phyloP scores from a whole-genome alignment of 495 filamentous ascomycete genomes.

The Beverwykella pulmonaria region DNA sequence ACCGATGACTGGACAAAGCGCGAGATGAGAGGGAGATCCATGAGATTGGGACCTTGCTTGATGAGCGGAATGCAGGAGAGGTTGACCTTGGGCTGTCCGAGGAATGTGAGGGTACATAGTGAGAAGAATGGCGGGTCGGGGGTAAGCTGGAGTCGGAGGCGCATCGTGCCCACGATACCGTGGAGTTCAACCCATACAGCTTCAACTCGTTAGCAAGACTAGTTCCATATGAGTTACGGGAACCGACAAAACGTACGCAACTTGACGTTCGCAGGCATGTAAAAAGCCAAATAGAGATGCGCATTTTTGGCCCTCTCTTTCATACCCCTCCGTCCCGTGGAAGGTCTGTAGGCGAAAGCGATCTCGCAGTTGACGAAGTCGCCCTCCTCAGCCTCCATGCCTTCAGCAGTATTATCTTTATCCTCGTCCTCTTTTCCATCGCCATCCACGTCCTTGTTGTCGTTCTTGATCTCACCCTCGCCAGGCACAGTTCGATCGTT shows the following conservation, averaged over 20 bases:
- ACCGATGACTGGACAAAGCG: conserved; percentile 74
- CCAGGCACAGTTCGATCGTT: conserved; percentile 58
- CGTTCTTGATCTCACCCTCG: conserved; percentile 43
- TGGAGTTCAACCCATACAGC: conserved; percentile 73
- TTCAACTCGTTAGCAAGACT: conserved; percentile 35
- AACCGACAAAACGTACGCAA: conserved; percentile 50
- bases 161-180: conserved; percentile 65
- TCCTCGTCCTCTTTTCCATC: conserved; percentile 39
- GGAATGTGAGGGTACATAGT: conserved; percentile 68
- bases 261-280: conserved; percentile 60
- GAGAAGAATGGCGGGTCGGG: conserved; percentile 74
- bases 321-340: conserved; percentile 53
- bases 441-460: conserved; percentile 42
- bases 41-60: conserved; percentile 67
- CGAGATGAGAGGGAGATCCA: conserved; percentile 70
- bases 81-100: conserved; percentile 76
- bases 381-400: conserved; percentile 73
- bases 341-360: conserved; percentile 67
- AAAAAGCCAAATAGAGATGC: conserved; percentile 70
- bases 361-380: conserved; percentile 74
- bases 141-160: conserved; percentile 66
- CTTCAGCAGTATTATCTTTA: conserved; percentile 56
- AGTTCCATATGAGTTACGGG: too few species aligned
- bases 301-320: conserved; percentile 67
- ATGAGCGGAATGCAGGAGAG: conserved; percentile 68